Percentiles rank a stretch among this genome's conserved stretches.
These are phyloP conservation scores for Agaricus bisporus DNA, from an alignment of 768 basidiomycete species.

Conservation along the genomic window DNA sequence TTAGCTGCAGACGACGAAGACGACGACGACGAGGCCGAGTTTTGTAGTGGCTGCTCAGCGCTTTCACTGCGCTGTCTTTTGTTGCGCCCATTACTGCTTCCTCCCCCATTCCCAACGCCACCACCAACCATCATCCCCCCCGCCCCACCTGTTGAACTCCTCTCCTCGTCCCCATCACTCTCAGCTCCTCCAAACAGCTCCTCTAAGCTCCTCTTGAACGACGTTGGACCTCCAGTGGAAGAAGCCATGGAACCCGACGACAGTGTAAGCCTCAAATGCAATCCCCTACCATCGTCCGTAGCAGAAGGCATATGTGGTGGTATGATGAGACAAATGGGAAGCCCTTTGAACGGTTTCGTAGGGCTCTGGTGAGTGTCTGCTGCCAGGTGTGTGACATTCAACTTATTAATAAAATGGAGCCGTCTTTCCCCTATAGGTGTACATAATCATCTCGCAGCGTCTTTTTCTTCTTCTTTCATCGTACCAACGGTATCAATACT, in stretches of 20 bases:
- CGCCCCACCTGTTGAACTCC: not conserved
- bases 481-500: too few relatives aligned
- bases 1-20: not conserved
- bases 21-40: not conserved
- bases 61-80: slow-evolving; percentile 6
- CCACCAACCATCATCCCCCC: not conserved
- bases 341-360: too few relatives aligned
- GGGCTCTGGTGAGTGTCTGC: too few relatives aligned
- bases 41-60: not conserved
- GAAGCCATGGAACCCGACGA: not conserved
- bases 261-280: slow-evolving; percentile 6
- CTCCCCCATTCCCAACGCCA: not conserved
- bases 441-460: too few relatives aligned
- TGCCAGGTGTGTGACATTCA: not conserved
- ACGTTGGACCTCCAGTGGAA: not conserved
- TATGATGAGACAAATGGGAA: not conserved
- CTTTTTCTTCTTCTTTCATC: too few relatives aligned
- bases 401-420: not conserved
- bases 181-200: slow-evolving; percentile 7
- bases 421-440: too few relatives aligned
- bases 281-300: slow-evolving; percentile 1
- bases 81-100: not conserved
- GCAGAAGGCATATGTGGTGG: not conserved
- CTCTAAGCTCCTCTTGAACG: slow-evolving; percentile 9
- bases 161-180: not conserved